A percentile compares a stretch with the other conserved stretches of the same genome.
Evolutionary conservation across 257 asterid genomes (phyloP).

Genomic region (Solanum ossicruentum): DNA sequence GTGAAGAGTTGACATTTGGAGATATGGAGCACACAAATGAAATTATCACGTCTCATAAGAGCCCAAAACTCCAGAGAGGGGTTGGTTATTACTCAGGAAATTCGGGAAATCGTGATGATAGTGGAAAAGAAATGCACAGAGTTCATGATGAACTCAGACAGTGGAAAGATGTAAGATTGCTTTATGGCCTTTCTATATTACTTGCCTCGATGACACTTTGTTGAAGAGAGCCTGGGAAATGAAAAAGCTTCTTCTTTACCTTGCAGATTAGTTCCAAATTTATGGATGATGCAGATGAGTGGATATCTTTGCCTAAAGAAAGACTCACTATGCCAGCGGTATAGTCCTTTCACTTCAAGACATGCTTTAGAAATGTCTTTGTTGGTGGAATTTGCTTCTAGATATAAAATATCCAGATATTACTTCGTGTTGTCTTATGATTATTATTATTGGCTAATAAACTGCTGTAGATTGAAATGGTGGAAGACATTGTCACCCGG

Average conservation of each 20-base stretch:
- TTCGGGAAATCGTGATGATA: constrained; percentile 16
- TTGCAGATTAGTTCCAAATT: constrained; percentile 56
- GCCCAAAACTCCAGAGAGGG: constrained; percentile 49
- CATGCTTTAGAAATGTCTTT: neutral
- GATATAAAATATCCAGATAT: neutral
- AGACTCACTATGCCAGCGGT: constrained; percentile 33
- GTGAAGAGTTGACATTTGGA: constrained; percentile 18
- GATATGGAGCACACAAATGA: constrained; percentile 27
- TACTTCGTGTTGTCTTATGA: neutral
- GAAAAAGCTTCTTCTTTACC: constrained; percentile 13
- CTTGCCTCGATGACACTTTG: neutral
- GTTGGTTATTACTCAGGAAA: constrained; percentile 16
- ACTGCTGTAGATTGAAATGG: constrained; percentile 44
- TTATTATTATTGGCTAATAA: neutral
- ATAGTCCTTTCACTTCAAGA: constrained; percentile 3
- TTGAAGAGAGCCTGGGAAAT: neutral
- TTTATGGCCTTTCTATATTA: neutral
- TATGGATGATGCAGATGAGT: constrained; percentile 35
- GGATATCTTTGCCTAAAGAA: constrained; percentile 26
- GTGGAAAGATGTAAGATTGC: constrained; percentile 55
- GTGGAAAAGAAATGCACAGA: constrained; percentile 8
- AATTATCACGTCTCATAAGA: constrained; percentile 24
- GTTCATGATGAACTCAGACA: constrained; percentile 28
- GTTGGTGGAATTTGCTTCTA: neutral
- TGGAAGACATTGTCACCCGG: constrained; percentile 43